Conservation (phyloP, 2,329 filamentous ascomycete genomes). For the Cytospora piceae region DNA sequence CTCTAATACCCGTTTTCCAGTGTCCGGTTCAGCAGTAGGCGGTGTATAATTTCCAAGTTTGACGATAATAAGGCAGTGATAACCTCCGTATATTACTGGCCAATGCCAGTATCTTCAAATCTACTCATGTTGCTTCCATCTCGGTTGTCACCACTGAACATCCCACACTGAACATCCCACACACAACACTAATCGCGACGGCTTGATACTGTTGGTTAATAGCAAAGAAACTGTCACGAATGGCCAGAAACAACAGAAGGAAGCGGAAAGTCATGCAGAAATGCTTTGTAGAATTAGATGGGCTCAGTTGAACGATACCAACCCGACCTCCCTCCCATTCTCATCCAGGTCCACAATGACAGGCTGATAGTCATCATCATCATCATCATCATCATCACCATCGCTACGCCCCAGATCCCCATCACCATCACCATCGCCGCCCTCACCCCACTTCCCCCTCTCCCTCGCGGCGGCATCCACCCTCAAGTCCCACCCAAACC, state of each 20-base stretch:
- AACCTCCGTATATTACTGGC: background rate
- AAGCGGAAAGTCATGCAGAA: background rate
- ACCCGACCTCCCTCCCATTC: slow-evolving; percentile 53
- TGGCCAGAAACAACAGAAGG: background rate
- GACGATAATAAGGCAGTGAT: background rate
- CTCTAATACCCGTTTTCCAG: background rate
- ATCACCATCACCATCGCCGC: slow-evolving; percentile 44
- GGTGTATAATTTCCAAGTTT: no score
- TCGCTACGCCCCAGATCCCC: background rate
- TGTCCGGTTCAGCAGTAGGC: background rate
- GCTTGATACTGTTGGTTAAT: background rate
- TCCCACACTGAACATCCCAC: no score
- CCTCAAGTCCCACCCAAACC: slow-evolving; percentile 59
- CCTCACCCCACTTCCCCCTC: slow-evolving; percentile 41
- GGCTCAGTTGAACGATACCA: slow-evolving; percentile 51
- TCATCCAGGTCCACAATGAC: slow-evolving; percentile 58
- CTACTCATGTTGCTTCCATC: background rate
- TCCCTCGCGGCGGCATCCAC: slow-evolving; percentile 55
- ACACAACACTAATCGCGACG: no score
- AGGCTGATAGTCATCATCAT: slow-evolving; percentile 56
- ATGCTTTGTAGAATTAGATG: background rate
- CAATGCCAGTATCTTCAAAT: background rate
- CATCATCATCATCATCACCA: slow-evolving; percentile 52
- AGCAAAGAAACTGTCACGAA: background rate
- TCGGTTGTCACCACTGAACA: no score